phyloP scores from a whole-genome alignment of 495 filamentous ascomycete genomes.

The Penicillium pulvis region DNA sequence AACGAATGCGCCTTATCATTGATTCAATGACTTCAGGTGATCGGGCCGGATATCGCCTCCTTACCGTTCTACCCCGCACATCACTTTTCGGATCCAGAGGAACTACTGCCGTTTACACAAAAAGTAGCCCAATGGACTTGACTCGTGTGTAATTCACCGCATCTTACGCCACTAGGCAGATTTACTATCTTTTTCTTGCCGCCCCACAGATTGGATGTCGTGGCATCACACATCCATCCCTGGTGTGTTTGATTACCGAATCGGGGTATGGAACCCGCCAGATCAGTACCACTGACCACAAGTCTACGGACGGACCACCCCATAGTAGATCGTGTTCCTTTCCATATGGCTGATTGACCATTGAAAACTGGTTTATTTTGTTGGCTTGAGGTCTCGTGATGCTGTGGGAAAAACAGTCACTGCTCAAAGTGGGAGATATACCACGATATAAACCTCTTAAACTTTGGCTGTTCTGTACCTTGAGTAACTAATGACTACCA shows the following conservation, averaged over 20 bases:
- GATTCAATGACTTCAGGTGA: constrained; percentile 4
- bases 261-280: constrained; percentile 2
- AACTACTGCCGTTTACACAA: background rate
- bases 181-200: constrained; percentile 1
- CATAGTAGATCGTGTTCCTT: background rate
- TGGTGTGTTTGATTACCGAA: background rate
- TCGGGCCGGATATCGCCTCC: constrained; percentile 10
- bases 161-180: background rate
- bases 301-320: background rate
- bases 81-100: constrained; percentile 3
- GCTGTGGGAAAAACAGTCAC: background rate
- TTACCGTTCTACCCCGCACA: constrained; percentile 10
- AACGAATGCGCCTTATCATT: constrained; percentile 10
- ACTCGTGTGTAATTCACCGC: background rate
- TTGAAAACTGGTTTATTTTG: background rate
- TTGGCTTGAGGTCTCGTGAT: background rate
- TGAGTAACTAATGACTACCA: too few species aligned
- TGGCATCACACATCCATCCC: constrained; percentile 3
- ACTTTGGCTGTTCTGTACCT: too few species aligned
- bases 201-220: constrained; percentile 1
- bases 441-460: too few species aligned
- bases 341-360: background rate
- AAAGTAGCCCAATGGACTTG: background rate
- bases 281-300: background rate
- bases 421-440: background rate